Conservation (phyloP, 1,284 basidiomycete genomes). For the Ceratobasidium sp. region DNA sequence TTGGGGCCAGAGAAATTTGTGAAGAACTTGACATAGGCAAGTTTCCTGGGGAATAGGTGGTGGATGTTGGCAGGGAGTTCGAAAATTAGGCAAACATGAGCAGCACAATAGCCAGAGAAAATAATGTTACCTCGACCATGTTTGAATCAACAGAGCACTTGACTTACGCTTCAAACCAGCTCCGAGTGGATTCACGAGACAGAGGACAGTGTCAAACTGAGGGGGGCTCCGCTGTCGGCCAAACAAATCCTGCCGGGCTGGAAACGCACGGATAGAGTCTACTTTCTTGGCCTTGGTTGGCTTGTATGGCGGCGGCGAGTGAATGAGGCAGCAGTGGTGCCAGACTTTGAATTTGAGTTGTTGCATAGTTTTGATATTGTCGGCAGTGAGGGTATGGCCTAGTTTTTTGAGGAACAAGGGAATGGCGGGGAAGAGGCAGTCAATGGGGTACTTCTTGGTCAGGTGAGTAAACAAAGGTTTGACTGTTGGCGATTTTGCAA, state of each 20-base stretch:
- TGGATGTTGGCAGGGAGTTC: background rate
- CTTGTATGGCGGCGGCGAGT: slow-evolving; percentile 9
- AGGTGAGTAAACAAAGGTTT: background rate
- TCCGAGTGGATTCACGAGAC: background rate
- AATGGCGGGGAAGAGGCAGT: background rate
- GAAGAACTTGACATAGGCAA: slow-evolving; percentile 28
- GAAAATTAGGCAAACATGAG: slow-evolving; percentile 7
- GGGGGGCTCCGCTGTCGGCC: background rate
- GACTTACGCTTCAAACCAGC: background rate
- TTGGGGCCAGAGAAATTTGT: background rate
- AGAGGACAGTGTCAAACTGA: background rate
- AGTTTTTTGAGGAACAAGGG: background rate
- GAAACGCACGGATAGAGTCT: background rate
- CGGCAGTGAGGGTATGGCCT: background rate
- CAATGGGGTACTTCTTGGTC: background rate
- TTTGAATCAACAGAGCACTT: background rate
- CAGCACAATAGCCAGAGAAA: background rate
- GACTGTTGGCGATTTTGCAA: background rate
- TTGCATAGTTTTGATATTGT: background rate
- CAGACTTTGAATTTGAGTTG: background rate
- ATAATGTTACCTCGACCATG: background rate
- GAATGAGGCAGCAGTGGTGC: background rate
- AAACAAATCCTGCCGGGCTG: background rate
- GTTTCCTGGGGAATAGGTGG: background rate
- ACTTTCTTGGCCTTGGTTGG: background rate